A percentile compares a stretch with the other conserved stretches of the same genome.
Conservation (phyloP, 2,329 filamentous ascomycete species). For the Onygenales sp. region DNA sequence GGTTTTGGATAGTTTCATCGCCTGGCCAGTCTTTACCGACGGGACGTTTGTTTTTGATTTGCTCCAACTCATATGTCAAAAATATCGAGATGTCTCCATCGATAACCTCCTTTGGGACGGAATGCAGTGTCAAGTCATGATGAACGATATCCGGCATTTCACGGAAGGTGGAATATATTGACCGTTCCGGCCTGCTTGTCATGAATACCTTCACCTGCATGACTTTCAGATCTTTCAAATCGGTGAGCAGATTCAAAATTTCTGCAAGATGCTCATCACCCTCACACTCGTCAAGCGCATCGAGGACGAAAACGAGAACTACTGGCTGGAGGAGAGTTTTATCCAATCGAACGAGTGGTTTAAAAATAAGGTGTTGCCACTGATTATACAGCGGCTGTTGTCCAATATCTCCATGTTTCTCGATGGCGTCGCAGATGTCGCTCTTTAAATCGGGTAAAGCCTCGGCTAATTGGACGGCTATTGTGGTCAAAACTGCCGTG, state of each 20-base stretch:
- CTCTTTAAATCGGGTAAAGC: conserved; percentile 20
- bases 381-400: conserved; percentile 17
- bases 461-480: conserved; percentile 19
- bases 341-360: conserved; percentile 13
- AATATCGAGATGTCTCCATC: conserved; percentile 19
- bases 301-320: conserved; percentile 16
- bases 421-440: conserved; percentile 13
- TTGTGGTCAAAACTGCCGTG: conserved; percentile 17
- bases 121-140: conserved; percentile 16
- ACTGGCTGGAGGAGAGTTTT: background rate
- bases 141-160: conserved; percentile 8
- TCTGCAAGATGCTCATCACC: conserved; percentile 13
- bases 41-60: conserved; percentile 8
- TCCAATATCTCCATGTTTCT: conserved; percentile 18
- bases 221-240: conserved; percentile 3
- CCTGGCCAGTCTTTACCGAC: conserved; percentile 2
- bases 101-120: conserved; percentile 15
- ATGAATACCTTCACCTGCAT: conserved; percentile 18
- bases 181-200: conserved; percentile 21
- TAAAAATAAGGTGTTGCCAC: conserved; percentile 16
- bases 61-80: conserved; percentile 12
- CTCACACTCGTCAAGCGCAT: conserved; percentile 23
- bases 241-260: conserved; percentile 15
- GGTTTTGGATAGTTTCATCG: conserved; percentile 7
- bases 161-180: conserved; percentile 14